Base-by-base conservation (phyloP, 192 early-diverging fungal species). In the Gigaspora rosea region DNA sequence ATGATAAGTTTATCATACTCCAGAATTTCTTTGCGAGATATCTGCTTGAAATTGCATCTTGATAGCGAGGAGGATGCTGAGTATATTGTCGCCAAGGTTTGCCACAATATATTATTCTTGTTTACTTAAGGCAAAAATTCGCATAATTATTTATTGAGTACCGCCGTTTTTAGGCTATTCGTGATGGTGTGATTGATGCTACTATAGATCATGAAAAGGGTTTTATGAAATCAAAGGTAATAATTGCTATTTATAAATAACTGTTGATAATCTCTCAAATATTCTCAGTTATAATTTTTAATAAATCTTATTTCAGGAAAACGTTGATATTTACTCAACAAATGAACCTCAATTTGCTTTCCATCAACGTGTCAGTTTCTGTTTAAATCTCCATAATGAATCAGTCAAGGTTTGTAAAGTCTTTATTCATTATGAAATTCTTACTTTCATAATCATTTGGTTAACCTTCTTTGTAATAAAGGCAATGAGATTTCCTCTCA, bases 101-200 rank as follows among this genome's bases (percentile, higher is more conserved):
- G 27, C 27, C 27, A 27, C 1, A 27, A 27, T 27, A 27, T 27
- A 27, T 27, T 27, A 27, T 27, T 27, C 27, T 27, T 27, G 27
- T 27, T 27, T 27, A 27, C 1, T 27, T 27, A 27, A 27, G 27
- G 27, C 27, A 27, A 27, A 27, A 27, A 27, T 27, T 27, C 27
- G 27, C 27, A 27, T 27, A 27, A 27, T 27, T 27, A 27, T 27
- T 27, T 27, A 27, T 27, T 27, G 27, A 1, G 27, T 27, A 27
- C 27, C 27, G 27, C 27, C 27, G 27, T 27, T 27, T 27, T 27
- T 49, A 73, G 73, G 94, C 98, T 27, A 97, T 99, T 75, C 91
- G 96, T 65, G 98, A 99, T 78, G 98, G 97, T 67, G 97, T 99
- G 18, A 97, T 99, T 84, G 96, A 97, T 84, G 98, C 97, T n/a